Evolutionary conservation across 2,329 filamentous ascomycete species (phyloP), one percentile per base, ranked within the genome.

Genomic region (Apiospora marii): DNA sequence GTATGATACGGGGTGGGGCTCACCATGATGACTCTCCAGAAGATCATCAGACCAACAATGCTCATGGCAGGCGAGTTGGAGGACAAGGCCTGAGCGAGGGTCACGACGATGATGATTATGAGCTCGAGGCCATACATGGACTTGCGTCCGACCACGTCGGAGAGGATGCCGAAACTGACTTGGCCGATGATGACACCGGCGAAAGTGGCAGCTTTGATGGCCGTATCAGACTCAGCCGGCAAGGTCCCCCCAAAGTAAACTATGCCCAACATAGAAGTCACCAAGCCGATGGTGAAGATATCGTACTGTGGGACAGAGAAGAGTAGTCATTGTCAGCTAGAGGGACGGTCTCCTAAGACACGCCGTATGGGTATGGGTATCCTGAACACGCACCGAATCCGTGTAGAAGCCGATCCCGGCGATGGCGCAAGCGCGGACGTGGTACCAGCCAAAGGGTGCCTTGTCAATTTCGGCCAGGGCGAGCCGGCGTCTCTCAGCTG

Each of bases 391-490:
- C n/a, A 68, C 67, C 67, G 92, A 92, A 80, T 95, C 93, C 10
- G 93, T 95, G 83, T 95, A 95, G 89, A 96, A 95, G 76, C 93
- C 93, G 73, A 95, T 92, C 76, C 93, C 93, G 34, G 93, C 93
- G n/a, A 95, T 92, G 8, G 92, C 84, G 71, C 93, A 88, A 74
- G 93, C 92, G 44, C 68, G 89, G 71, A 94, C 88, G 79, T 95
- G 93, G 80, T 94, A 93, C 92, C 92, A 95, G 77, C 93, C 92
- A 73, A 94, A 94, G 3, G 90, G 90, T 5, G 92, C 92, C 83
- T 91, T 92, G 84, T 94, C 93, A 76, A 95, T 91, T 82, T 94
- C 92, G 48, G 92, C 92, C 68, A 95, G 91, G 51, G 93, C 93
- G 51, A 93, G 89, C 74, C 93, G 89, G 75, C 93, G 88, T 72